These are phyloP conservation scores for Crucibulum laeve DNA, from an alignment of 768 basidiomycete genomes.

Conservation along the genomic window DNA sequence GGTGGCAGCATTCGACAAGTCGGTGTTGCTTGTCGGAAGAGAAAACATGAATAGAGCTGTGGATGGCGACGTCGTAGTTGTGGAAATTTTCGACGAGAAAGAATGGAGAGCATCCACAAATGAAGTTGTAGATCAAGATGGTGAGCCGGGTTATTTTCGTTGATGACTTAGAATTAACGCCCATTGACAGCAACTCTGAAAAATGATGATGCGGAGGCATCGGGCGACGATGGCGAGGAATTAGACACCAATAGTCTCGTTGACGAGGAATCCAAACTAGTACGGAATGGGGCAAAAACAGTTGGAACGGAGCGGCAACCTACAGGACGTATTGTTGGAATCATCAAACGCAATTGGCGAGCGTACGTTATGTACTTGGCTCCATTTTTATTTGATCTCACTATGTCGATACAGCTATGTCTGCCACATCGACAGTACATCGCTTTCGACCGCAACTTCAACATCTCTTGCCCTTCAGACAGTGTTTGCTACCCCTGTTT, in stretches of 20 bases:
- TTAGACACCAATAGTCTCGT: constrained; percentile 33
- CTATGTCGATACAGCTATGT: constrained; percentile 61
- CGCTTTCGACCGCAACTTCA: constrained; percentile 71
- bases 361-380: constrained; percentile 51
- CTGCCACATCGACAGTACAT: constrained; percentile 90
- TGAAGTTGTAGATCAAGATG: constrained; percentile 91
- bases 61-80: constrained; percentile 87
- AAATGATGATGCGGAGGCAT: constrained; percentile 84
- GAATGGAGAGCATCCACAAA: constrained; percentile 93
- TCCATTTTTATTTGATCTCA: constrained; percentile 2
- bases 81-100: constrained; percentile 79
- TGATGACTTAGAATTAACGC: constrained; percentile 2
- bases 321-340: constrained; percentile 86
- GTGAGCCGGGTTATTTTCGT: constrained; percentile 33
- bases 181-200: constrained; percentile 60
- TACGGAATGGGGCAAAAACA: constrained; percentile 30
- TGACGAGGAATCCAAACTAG: constrained; percentile 36
- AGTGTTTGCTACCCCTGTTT: constrained; percentile 92
- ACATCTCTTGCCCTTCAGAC: constrained; percentile 86
- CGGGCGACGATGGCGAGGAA: constrained; percentile 52
- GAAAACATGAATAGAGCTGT: constrained; percentile 96
- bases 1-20: constrained; percentile 68
- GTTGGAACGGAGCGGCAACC: constrained; percentile 65
- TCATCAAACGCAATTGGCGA: constrained; percentile 95
- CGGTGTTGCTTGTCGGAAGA: constrained; percentile 80